These are phyloP conservation scores for Blattamonas nauphoetae DNA, from an alignment of 78 protist genomes.

Conservation along the genomic window DNA sequence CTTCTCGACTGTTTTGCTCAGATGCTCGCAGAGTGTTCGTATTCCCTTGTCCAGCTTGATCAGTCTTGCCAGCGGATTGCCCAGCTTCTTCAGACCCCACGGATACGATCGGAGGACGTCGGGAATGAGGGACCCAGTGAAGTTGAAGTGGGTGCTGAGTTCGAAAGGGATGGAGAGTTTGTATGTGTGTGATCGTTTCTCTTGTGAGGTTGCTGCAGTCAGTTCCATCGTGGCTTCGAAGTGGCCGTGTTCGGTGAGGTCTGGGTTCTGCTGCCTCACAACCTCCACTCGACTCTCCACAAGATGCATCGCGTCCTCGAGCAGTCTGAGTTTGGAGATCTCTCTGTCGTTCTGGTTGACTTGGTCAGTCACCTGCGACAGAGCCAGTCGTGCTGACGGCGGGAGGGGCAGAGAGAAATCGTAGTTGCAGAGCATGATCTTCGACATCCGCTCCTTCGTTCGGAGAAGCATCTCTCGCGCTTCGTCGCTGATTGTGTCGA, in stretches of 20 bases:
- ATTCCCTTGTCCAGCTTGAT: not conserved
- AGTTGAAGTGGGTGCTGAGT: not conserved
- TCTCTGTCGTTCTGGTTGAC: too few species aligned
- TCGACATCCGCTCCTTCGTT: not conserved
- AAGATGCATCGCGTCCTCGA: not conserved
- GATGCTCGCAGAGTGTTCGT: not conserved
- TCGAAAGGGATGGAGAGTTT: not conserved
- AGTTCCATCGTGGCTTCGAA: not conserved
- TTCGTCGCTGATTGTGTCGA: not conserved
- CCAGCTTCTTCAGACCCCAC: not conserved
- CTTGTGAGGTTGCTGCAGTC: not conserved
- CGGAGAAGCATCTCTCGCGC: not conserved
- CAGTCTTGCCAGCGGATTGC: not conserved
- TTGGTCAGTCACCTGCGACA: not conserved
- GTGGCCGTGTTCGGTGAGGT: not conserved
- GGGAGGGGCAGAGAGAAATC: not conserved
- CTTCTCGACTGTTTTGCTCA: not conserved
- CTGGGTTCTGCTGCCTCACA: too few species aligned
- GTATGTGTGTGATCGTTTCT: not conserved
- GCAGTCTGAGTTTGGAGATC: too few species aligned
- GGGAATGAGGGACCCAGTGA: not conserved
- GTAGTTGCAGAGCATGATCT: not conserved
- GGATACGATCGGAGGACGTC: not conserved
- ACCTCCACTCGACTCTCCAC: too few species aligned
- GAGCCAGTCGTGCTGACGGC: not conserved